Evolutionary conservation across 163 green algal species (phyloP).

Genomic region (Chlorella variabilis): DNA sequence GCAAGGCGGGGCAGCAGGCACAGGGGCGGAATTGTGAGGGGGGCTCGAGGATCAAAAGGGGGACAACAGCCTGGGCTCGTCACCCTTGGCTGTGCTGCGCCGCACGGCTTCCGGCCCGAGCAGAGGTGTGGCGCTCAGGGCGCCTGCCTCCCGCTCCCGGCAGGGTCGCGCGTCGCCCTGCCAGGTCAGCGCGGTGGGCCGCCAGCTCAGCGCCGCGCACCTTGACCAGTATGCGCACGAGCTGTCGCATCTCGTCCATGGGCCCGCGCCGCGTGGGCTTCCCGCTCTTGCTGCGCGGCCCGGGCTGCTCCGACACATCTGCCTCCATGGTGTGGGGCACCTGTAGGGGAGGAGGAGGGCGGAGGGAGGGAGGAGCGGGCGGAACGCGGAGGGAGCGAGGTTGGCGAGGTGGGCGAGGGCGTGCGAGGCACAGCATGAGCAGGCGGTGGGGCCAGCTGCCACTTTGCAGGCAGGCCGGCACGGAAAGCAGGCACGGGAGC

Average conservation of each 20-base stretch:
- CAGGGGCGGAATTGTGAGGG: neutral
- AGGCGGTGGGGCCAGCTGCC: no score
- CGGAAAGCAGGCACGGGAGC: no score
- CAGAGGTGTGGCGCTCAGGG: no score
- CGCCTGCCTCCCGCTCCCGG: no score
- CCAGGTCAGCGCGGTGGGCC: no score
- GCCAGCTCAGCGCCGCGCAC: no score
- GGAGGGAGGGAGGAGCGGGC: neutral
- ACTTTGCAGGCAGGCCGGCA: no score
- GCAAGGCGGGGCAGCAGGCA: neutral
- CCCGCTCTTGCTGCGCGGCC: conserved; percentile 34
- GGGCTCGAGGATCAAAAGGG: neutral
- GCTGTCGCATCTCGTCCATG: conserved; percentile 95
- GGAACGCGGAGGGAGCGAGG: no score
- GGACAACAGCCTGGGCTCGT: no score
- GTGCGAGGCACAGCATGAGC: neutral
- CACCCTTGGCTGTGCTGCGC: no score
- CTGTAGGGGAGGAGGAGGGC: neutral
- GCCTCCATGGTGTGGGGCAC: conserved; percentile 6
- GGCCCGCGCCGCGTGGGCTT: conserved; percentile 74
- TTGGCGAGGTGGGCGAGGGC: neutral
- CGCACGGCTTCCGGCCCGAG: no score
- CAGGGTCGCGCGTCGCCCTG: no score
- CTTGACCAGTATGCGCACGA: conserved; percentile 74
- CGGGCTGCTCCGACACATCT: conserved; percentile 1